These are phyloP conservation scores for Chamaenerion angustifolium DNA, from an alignment of 345 rosid species.

Conservation along the genomic window DNA sequence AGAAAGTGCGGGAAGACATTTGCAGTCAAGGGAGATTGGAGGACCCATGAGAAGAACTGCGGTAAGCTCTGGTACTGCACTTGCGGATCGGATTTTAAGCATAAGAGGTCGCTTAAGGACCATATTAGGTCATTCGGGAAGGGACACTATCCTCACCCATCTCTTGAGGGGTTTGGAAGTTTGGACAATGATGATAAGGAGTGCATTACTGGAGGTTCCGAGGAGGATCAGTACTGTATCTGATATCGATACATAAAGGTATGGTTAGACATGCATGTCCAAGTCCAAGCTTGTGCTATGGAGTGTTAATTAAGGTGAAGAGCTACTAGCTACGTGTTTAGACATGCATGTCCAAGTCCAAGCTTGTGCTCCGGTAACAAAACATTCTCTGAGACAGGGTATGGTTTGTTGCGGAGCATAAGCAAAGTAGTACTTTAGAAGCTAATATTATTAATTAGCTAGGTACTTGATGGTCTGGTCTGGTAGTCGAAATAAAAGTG, in stretches of 20 bases:
- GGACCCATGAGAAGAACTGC: slow-evolving; percentile 96
- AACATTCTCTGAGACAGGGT: slow-evolving; percentile 43
- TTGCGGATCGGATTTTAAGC: slow-evolving; percentile 97
- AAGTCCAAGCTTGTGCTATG: too few species aligned
- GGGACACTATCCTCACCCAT: slow-evolving; percentile 84
- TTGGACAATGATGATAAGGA: slow-evolving; percentile 33
- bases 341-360: too few species aligned
- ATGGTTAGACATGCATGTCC: too few species aligned
- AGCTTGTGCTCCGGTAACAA: slow-evolving; percentile 66
- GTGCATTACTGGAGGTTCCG: slow-evolving; percentile 38
- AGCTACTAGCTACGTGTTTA: too few species aligned
- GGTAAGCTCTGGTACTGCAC: slow-evolving; percentile 96
- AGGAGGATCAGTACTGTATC: too few species aligned
- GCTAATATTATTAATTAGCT: too few species aligned
- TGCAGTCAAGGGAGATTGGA: slow-evolving; percentile 96
- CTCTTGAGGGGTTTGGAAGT: slow-evolving; percentile 50
- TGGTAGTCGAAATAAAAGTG: too few species aligned
- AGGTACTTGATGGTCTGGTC: too few species aligned
- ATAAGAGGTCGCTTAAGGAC: slow-evolving; percentile 93
- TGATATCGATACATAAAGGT: too few species aligned
- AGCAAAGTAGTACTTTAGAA: too few species aligned
- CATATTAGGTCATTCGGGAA: slow-evolving; percentile 86
- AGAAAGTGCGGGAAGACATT: slow-evolving; percentile 77
- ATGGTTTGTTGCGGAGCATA: slow-evolving; percentile 63
- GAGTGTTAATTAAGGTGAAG: too few species aligned